Base-by-base conservation (phyloP, 2,329 filamentous ascomycete genomes). In the Penicillium sp. region DNA sequence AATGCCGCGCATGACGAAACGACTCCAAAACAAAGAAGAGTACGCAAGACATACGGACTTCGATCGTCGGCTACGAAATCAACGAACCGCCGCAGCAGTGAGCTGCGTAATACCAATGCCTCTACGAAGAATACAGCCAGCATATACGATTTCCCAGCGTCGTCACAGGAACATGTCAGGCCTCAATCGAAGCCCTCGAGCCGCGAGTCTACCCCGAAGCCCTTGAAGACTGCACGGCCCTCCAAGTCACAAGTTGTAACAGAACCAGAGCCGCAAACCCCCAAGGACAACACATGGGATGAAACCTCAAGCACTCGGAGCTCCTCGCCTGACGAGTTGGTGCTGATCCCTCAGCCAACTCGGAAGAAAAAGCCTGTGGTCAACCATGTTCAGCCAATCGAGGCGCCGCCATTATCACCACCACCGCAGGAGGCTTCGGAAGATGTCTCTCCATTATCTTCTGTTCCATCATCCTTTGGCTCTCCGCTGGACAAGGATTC, bases 261-360 rank as follows among this genome's bases (percentile, higher is more conserved):
- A n/a, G 32, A 24, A 18, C 32, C 16, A 3, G 31, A 20, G 22
- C 26, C 14, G 2, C 34, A 34, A 3, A 38, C 6, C 3, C 31
- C 44, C 14, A 22, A 29, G 11, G 24, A n/a, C 7, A 39, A 40
- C 24, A 24, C 39, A 24, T 46, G n/a, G 6, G 29, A 35, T 48
- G 50, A 49, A 22, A 24, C 22, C 5, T 34, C 42, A 24, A 56
- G 47, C 38, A 58, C 60, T 11, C 48, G 59, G 32, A 65, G 59
- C 31, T 71, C 73, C 18, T 75, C 74, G 0, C 73, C 72, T 3
- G 74, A 76, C 53, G 74, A 74, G 48, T 50, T 76, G 39, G 70
- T 69, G 32, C 62, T 72, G 31, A 66, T 72, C 14, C 29, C 64
- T 31, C 61, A 64, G 48, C 56, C 66, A 1, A 50, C 62, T 31